Evolutionary conservation across 2,329 filamentous ascomycete genomes (phyloP), one percentile per base, ranked within the genome.

Genomic region (Arthrobotrys sinensis): DNA sequence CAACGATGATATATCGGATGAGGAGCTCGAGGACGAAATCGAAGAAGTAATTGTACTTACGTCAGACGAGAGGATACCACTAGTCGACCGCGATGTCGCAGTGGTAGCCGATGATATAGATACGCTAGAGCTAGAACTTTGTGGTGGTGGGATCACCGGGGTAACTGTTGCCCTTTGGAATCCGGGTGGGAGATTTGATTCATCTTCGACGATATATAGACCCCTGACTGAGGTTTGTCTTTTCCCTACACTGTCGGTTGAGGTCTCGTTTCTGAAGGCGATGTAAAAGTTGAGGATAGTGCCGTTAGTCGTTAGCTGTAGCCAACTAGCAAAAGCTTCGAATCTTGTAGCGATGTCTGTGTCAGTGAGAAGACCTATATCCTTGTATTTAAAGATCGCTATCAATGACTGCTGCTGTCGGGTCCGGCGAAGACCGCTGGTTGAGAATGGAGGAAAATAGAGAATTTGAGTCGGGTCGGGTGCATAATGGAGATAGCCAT

Each of bases 371-470:
- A 21, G 16, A 2, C 24, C 45, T 24, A 11, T 24, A 48, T 48
- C 19, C 10, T 48, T 24, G 19, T 48, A 48, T 24, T 48, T 48
- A 7, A 48, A 48, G 7, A 48, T 48, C 11, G 45, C 45, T 10
- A 48, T 24, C 19, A 24, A 24, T 3, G 45, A 48, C 19, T 24
- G 45, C 19, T 48, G 45, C 7, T 48, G 16, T 10, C 45, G 45
- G 7, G 19, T 6, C 11, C 11, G 16, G 5, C 19, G 45, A 12
- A 48, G 11, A 2, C 45, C 45, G 7, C 7, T 24, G 45, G 19
- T n/a, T 48, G 45, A 21, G 19, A 48, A 48, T 48, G 45, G 45
- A 7, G 45, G 45, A 8, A 48, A 48, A 24, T 48, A 48, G 11
- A 48, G 45, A 12, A 48, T 48, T 12, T 48, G 45, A 12, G 16